Conservation (phyloP, 352 stramenopile species). For the Globisporangium camurandrum region DNA sequence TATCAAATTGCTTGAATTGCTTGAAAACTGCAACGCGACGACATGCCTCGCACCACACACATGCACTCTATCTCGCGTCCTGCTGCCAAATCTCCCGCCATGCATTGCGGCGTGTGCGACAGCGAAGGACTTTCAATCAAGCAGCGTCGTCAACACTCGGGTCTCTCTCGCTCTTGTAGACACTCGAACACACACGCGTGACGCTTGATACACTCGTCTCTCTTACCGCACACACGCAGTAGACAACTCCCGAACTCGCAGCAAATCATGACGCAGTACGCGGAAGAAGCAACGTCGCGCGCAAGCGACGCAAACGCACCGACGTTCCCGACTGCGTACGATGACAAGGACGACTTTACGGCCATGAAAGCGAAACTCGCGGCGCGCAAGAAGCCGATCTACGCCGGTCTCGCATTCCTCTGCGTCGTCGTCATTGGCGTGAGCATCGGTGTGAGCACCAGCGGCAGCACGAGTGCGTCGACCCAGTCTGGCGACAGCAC, state of each 20-base stretch:
- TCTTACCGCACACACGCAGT: neutral
- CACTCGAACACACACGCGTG: neutral
- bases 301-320: conserved; percentile 16
- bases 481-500: conserved; percentile 22
- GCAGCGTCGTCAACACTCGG: neutral
- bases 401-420: conserved; percentile 44
- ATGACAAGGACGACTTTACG: conserved; percentile 52
- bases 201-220: neutral
- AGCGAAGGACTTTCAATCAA: neutral
- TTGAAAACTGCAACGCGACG: neutral
- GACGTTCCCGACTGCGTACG: conserved; percentile 22
- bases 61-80: neutral
- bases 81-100: neutral
- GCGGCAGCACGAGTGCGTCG: conserved; percentile 12
- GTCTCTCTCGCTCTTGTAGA: neutral
- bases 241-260: neutral
- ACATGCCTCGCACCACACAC: neutral
- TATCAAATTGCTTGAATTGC: neutral
- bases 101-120: neutral
- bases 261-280: conserved; percentile 26
- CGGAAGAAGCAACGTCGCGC: conserved; percentile 29
- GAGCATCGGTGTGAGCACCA: conserved; percentile 20
- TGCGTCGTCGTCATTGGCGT: conserved; percentile 44
- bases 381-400: conserved; percentile 57
- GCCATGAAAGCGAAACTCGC: conserved; percentile 32